Evolutionary conservation across 495 filamentous ascomycete genomes (phyloP).

Genomic region (Podospora didyma): DNA sequence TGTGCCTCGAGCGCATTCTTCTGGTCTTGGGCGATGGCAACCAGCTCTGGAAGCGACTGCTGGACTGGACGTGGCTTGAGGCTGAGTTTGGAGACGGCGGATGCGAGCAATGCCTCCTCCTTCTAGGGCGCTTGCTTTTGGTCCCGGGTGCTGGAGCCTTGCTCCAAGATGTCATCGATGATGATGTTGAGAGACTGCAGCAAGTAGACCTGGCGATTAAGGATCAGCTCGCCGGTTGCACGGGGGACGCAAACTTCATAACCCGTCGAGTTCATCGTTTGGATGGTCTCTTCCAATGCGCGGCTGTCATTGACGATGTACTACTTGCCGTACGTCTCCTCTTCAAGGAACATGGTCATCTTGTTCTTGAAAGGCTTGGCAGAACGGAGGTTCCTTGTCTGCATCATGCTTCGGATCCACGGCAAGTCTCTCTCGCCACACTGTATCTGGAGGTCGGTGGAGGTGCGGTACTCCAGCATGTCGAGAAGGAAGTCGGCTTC

Average conservation of each 20-base stretch:
- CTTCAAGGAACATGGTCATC: constrained; percentile 23
- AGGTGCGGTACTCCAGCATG: constrained; percentile 29
- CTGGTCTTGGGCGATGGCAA: constrained; percentile 18
- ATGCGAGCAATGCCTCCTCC: neutral
- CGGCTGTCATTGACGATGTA: neutral
- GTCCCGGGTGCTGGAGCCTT: constrained; percentile 14
- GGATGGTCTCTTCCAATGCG: constrained; percentile 10
- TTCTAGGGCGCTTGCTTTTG: neutral
- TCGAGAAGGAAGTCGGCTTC: constrained; percentile 27
- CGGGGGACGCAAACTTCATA: constrained; percentile 24
- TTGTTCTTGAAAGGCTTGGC: constrained; percentile 6
- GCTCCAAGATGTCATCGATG: constrained; percentile 33
- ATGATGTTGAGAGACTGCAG: constrained; percentile 23
- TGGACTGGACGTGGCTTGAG: neutral
- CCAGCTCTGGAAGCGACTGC: constrained; percentile 16
- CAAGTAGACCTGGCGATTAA: constrained; percentile 24
- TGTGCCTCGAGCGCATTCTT: constrained; percentile 17
- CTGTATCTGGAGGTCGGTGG: constrained; percentile 23
- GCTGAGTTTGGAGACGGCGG: constrained; percentile 13
- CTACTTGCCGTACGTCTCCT: constrained; percentile 15
- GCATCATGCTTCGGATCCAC: constrained; percentile 21
- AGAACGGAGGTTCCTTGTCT: constrained; percentile 13
- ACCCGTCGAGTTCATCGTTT: too few species aligned
- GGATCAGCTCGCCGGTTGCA: constrained; percentile 27
- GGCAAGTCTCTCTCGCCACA: too few species aligned